Evolutionary conservation across 2,329 filamentous ascomycete genomes (phyloP), one percentile per base, ranked within the genome.

Genomic region (Xylariaceae sp.): DNA sequence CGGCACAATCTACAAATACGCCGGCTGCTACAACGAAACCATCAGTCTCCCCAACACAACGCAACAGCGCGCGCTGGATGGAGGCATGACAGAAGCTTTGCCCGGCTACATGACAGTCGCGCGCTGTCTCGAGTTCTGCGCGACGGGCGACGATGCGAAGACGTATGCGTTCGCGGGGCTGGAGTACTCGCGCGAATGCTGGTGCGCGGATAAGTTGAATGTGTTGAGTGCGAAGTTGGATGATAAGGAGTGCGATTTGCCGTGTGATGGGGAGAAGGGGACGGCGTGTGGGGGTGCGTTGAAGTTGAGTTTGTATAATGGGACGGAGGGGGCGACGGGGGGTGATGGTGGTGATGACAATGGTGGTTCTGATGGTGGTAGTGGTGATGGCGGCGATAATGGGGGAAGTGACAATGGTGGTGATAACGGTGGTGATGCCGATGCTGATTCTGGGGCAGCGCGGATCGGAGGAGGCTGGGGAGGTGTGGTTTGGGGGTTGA

Each of bases 11-110:
- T 85, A 83, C 72, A 62, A 57, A 13, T 85, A 85, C 71, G 68
- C 72, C n/a, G 83, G 83, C 58, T 86, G 83, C 73, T 85, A 73
- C 73, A 82, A 83, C 65, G 83, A 86, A 68, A 84, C 82, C 1
- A 78, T 75, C n/a, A 73, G 73, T 45, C 67, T 80, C 11, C 61
- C 71, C 11, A 70, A 72, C 61, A 75, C 79, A 3, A 73, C 73
- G 34, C 73, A 73, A 51, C 68, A 61, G 53, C 77, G 75, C 66
- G 80, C 82, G 13, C 73, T 86, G 3, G 64, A 71, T 17, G 76
- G 73, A 51, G 68, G 67, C 51, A 30, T 30, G 23, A 30, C 74
- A 75, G 69, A 75, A 58, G 74, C 77, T 47, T 63, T 68, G 13
- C 67, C 73, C 8, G 78, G 75, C 56, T 72, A 72, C 61, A 81